Evolutionary conservation across 106 monocot species (phyloP).

Genomic region (Phalaenopsis equestris): DNA sequence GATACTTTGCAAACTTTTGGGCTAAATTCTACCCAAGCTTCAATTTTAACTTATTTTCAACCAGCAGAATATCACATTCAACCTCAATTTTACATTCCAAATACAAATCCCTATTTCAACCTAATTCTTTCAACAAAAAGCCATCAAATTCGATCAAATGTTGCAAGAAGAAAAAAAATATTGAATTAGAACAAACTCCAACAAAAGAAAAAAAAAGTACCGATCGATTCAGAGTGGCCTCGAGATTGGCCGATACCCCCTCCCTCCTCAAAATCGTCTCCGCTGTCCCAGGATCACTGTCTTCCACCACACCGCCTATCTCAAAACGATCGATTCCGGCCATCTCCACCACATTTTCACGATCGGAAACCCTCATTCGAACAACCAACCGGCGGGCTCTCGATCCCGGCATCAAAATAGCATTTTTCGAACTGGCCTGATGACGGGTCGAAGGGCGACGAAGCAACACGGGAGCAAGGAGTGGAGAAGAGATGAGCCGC

Average conservation of each 20-base stretch:
- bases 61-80: not conserved
- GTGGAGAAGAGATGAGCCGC: conserved; percentile 5
- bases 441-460: not conserved
- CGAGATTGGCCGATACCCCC: conserved; percentile 10
- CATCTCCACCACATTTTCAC: conserved; percentile 21
- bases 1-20: too few relatives aligned
- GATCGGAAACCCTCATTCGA: conserved; percentile 16
- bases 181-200: not conserved
- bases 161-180: not conserved
- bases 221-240: conserved; percentile 31
- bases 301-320: not conserved
- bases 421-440: conserved; percentile 10
- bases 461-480: not conserved
- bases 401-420: conserved; percentile 27
- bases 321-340: conserved; percentile 7
- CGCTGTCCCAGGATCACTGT: conserved; percentile 6
- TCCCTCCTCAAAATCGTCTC: conserved; percentile 19
- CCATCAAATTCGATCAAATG: too few relatives aligned
- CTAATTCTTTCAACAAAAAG: not conserved
- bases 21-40: not conserved
- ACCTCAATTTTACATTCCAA: not conserved
- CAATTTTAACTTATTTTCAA: not conserved
- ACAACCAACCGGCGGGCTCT: conserved; percentile 1
- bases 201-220: conserved; percentile 18
- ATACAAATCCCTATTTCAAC: too few relatives aligned